phyloP scores from a whole-genome alignment of 495 filamentous ascomycete genomes.

The Podospora didyma region DNA sequence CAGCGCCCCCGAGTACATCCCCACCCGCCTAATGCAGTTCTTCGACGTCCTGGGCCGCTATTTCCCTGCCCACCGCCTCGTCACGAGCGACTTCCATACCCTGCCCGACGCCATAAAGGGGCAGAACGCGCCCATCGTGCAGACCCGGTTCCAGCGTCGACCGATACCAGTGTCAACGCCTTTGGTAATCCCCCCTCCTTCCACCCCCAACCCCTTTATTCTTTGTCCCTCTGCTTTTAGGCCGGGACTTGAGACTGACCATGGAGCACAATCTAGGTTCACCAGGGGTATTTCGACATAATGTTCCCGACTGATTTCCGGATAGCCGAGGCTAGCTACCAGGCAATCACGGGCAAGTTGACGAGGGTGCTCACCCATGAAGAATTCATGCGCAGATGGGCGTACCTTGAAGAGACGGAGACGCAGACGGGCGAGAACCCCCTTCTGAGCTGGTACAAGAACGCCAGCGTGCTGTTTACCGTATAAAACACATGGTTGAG shows the following conservation, averaged over 20 bases:
- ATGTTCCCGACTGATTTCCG: constrained; percentile 95
- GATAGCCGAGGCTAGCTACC: constrained; percentile 83
- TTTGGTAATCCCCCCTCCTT: constrained; percentile 60
- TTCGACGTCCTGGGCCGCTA: constrained; percentile 81
- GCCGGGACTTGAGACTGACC: too few species aligned
- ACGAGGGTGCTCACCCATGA: constrained; percentile 82
- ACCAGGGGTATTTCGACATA: constrained; percentile 98
- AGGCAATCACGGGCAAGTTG: constrained; percentile 84
- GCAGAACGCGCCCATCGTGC: constrained; percentile 88
- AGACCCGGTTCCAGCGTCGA: constrained; percentile 81
- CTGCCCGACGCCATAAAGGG: constrained; percentile 80
- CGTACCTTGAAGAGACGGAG: constrained; percentile 82
- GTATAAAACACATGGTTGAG: constrained; percentile 39
- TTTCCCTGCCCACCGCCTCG: constrained; percentile 83
- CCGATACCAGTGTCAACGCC: constrained; percentile 89
- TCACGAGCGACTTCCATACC: constrained; percentile 86
- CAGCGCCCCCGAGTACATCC: constrained; percentile 83
- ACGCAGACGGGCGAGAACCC: constrained; percentile 91
- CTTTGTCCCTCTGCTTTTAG: background rate
- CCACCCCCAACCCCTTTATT: too few species aligned
- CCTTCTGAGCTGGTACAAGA: constrained; percentile 88
- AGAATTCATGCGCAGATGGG: constrained; percentile 85
- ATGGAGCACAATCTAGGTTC: constrained; percentile 58
- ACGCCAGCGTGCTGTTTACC: constrained; percentile 83
- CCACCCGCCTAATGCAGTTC: constrained; percentile 92